Conservation (phyloP, 345 rosid species). For the Citrus medica region DNA sequence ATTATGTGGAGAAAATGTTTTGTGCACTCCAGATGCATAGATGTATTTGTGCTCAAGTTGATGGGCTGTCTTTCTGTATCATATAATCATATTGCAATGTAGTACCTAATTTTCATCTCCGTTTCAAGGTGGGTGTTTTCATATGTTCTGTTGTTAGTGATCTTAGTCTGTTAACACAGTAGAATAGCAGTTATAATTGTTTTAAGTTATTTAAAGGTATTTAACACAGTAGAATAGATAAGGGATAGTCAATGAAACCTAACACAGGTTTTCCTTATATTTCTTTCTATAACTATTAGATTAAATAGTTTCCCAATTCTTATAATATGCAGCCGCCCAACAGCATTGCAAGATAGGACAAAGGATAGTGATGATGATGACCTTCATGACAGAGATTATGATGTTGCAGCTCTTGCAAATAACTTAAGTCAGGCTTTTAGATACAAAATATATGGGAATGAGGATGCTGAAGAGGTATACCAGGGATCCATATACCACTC, state of each 20-base stretch:
- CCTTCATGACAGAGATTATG: slow-evolving; percentile 85
- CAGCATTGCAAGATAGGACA: slow-evolving; percentile 86
- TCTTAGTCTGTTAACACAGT: background rate
- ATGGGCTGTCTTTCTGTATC: background rate
- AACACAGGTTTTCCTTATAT: background rate
- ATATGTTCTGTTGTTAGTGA: background rate
- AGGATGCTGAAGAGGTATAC: slow-evolving; percentile 76
- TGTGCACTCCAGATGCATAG: no score
- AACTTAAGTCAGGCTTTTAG: slow-evolving; percentile 87
- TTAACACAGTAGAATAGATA: no score
- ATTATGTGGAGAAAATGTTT: no score
- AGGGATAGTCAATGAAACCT: background rate
- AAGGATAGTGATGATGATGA: slow-evolving; percentile 95
- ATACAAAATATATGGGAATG: slow-evolving; percentile 85
- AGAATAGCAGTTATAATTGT: background rate
- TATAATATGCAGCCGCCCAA: slow-evolving; percentile 74
- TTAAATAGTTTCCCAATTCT: slow-evolving; percentile 9
- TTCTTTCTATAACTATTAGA: background rate
- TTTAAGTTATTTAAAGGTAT: background rate
- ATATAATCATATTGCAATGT: background rate
- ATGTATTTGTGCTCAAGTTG: no score
- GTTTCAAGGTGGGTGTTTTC: background rate
- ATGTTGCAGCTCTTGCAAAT: slow-evolving; percentile 93
- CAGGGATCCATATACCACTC: background rate
- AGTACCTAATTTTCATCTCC: background rate